Percentiles rank a stretch among this genome's conserved stretches.
Conservation (phyloP, 2,329 filamentous ascomycete genomes). For the Colletotrichum cereale region DNA sequence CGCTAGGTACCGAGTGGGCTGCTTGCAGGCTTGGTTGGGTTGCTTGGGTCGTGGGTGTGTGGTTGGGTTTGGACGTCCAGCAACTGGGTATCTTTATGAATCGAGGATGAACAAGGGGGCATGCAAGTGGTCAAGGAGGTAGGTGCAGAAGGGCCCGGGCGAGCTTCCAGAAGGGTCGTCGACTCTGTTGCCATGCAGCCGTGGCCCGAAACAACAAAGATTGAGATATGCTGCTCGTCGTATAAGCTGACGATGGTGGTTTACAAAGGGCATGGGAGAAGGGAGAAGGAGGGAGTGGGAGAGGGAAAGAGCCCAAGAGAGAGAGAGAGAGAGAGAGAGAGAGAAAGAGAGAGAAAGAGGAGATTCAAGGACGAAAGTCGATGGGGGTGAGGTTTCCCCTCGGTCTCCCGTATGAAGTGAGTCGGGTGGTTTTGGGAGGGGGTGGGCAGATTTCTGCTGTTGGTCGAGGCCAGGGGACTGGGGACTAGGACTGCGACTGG, state of each 20-base stretch:
- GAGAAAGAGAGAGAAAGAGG: not conserved
- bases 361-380: slow-evolving; percentile 28
- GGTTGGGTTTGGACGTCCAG: slow-evolving; percentile 30
- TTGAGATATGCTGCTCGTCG: not conserved
- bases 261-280: not conserved
- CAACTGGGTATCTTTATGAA: slow-evolving; percentile 22
- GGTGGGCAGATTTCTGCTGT: slow-evolving; percentile 9
- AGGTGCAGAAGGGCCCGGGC: slow-evolving; percentile 2
- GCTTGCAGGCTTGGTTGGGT: slow-evolving; percentile 10
- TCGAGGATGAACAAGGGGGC: slow-evolving; percentile 27
- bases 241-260: not conserved
- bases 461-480: slow-evolving; percentile 6
- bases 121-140: slow-evolving; percentile 7
- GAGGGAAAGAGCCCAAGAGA: not conserved
- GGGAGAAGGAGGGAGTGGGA: not conserved
- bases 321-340: not conserved
- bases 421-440: slow-evolving; percentile 21
- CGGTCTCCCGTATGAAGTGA: slow-evolving; percentile 2
- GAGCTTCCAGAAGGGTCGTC: slow-evolving; percentile 24
- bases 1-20: not conserved
- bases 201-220: not conserved
- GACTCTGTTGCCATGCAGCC: not conserved
- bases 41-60: not conserved
- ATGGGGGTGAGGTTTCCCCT: slow-evolving; percentile 22
- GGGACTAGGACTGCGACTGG: slow-evolving; percentile 19